phyloP scores from a whole-genome alignment of 1,284 basidiomycete species.

The Sanghuangporus baumii region DNA sequence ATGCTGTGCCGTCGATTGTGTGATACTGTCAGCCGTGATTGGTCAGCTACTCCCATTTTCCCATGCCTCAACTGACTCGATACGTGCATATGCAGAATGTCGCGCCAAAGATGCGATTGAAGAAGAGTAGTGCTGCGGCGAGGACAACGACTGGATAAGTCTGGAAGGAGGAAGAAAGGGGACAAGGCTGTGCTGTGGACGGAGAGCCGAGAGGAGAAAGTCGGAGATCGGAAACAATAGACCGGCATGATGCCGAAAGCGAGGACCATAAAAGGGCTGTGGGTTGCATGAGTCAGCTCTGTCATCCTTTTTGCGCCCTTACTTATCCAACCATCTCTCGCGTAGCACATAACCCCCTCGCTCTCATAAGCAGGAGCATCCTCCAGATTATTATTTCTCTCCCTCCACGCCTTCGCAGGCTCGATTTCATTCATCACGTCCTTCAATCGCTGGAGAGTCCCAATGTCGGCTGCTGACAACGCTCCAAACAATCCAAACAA shows the following conservation, averaged over 20 bases:
- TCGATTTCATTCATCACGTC: background rate
- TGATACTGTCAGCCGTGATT: background rate
- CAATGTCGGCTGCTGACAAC: slow-evolving; percentile 11
- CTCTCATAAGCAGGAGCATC: background rate
- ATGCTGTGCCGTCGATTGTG: background rate
- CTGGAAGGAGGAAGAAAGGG: no score
- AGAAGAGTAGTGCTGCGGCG: no score
- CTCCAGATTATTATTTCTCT: background rate
- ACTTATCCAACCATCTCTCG: background rate
- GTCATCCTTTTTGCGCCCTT: background rate
- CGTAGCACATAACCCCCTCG: background rate
- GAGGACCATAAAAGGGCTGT: background rate
- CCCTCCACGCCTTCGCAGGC: background rate
- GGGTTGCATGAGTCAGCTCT: background rate
- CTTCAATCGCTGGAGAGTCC: slow-evolving; percentile 17
- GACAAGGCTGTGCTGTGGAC: no score
- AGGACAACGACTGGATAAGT: no score
- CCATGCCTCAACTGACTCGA: background rate
- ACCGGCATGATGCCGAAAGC: background rate
- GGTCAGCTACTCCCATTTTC: background rate
- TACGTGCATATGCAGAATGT: no score
- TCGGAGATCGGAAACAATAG: background rate
- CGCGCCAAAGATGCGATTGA: background rate
- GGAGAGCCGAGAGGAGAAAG: background rate
- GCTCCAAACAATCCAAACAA: background rate